phyloP scores from a whole-genome alignment of 345 rosid species.

The Bruguiera sexangula region DNA sequence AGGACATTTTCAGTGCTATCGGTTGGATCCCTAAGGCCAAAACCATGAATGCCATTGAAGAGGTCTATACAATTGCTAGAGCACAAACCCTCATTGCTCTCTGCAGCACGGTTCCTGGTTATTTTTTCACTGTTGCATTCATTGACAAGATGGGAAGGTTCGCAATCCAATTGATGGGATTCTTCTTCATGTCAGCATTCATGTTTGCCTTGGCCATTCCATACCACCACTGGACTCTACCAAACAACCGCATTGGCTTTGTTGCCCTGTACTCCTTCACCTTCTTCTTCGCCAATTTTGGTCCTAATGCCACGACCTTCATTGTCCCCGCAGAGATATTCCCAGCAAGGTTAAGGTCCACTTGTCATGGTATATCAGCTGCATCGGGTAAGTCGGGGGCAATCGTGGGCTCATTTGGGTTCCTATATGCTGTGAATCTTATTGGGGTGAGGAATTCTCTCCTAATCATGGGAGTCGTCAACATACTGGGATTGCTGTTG shows the following conservation, averaged over 20 bases:
- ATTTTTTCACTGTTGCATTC: constrained; percentile 41
- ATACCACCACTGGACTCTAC: constrained; percentile 63
- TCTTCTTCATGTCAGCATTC: constrained; percentile 55
- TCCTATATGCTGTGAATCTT: constrained; percentile 44
- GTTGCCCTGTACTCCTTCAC: constrained; percentile 57
- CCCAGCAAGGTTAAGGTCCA: constrained; percentile 72
- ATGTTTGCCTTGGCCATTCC: constrained; percentile 65
- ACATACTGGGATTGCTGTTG: constrained; percentile 37
- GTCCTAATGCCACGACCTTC: constrained; percentile 79
- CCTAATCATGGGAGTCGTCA: constrained; percentile 36
- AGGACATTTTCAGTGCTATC: constrained; percentile 62
- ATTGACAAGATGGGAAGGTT: constrained; percentile 54
- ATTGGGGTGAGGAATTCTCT: constrained; percentile 47
- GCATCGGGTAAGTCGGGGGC: constrained; percentile 72
- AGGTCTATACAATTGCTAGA: constrained; percentile 51
- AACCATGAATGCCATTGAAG: constrained; percentile 66
- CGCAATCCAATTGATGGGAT: constrained; percentile 55
- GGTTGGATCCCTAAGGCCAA: constrained; percentile 70
- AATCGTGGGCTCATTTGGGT: constrained; percentile 71
- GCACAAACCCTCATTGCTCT: constrained; percentile 65
- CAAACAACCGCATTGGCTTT: constrained; percentile 46
- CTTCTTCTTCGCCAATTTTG: constrained; percentile 76
- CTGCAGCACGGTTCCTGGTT: constrained; percentile 80
- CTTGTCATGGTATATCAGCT: constrained; percentile 78
- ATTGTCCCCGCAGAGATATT: constrained; percentile 76